Evolutionary conservation across 1,284 basidiomycete genomes (phyloP).

Genomic region (Kwoniella shivajii): DNA sequence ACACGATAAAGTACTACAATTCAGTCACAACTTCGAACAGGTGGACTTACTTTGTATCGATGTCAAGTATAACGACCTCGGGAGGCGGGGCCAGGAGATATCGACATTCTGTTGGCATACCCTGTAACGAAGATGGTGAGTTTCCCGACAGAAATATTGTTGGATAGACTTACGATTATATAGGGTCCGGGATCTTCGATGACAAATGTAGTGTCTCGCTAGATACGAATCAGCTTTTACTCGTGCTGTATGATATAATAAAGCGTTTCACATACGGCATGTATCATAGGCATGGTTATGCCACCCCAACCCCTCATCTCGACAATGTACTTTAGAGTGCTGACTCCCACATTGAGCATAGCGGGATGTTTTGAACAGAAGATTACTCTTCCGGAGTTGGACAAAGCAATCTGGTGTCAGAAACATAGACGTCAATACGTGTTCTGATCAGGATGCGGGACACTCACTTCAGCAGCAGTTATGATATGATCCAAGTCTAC

Average conservation of each 20-base stretch:
- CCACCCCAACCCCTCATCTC: slow-evolving; percentile 94
- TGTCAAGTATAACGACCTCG: slow-evolving; percentile 86
- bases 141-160: neutral
- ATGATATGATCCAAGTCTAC: slow-evolving; percentile 92
- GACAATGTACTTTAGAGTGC: slow-evolving; percentile 86
- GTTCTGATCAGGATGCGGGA: neutral
- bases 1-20: slow-evolving; percentile 61
- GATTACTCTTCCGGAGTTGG: slow-evolving; percentile 87
- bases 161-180: slow-evolving; percentile 63
- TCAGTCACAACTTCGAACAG: slow-evolving; percentile 17
- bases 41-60: slow-evolving; percentile 91
- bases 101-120: slow-evolving; percentile 80
- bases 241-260: neutral
- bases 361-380: slow-evolving; percentile 89
- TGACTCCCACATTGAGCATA: slow-evolving; percentile 80
- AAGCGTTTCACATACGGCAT: slow-evolving; percentile 58
- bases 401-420: slow-evolving; percentile 72
- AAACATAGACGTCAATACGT: neutral
- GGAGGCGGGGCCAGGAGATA: slow-evolving; percentile 72
- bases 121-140: slow-evolving; percentile 45
- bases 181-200: slow-evolving; percentile 70
- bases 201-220: slow-evolving; percentile 45
- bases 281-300: slow-evolving; percentile 78
- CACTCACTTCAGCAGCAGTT: slow-evolving; percentile 80
- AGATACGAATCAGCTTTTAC: neutral